Percentiles rank a stretch among this genome's conserved stretches.
phyloP scores from a whole-genome alignment of 2,329 filamentous ascomycete species.

The Berkeleyomyces basicola region DNA sequence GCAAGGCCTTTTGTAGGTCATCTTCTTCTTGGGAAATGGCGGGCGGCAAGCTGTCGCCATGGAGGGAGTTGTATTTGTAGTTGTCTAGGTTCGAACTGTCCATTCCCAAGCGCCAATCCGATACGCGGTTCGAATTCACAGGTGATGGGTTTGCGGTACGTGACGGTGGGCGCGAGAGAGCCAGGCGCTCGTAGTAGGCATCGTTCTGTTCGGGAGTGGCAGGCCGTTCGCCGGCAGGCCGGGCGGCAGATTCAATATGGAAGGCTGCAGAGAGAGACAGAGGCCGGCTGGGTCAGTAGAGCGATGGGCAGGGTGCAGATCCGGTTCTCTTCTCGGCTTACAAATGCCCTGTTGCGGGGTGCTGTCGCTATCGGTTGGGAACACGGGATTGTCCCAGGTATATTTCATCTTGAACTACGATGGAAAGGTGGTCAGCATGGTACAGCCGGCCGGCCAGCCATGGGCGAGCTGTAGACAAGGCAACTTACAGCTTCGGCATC shows the following conservation, averaged over 20 bases:
- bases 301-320: too few relatives aligned
- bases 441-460: not conserved
- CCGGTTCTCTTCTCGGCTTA: not conserved
- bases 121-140: constrained; percentile 27
- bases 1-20: constrained; percentile 21
- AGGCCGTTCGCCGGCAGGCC: constrained; percentile 25
- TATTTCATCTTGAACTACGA: constrained; percentile 32
- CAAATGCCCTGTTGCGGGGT: constrained; percentile 13
- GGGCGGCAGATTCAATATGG: constrained; percentile 33
- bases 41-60: not conserved
- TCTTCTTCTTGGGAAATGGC: constrained; percentile 26
- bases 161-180: constrained; percentile 46
- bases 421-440: not conserved
- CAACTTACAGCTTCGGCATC: not conserved
- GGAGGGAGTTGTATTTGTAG: constrained; percentile 3
- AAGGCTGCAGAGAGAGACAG: constrained; percentile 29
- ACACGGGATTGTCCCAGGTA: constrained; percentile 39
- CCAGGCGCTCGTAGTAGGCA: constrained; percentile 24
- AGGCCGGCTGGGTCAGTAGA: not conserved
- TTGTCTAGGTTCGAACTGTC: constrained; percentile 23
- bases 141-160: constrained; percentile 41
- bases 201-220: constrained; percentile 22
- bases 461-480: not conserved
- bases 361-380: constrained; percentile 36
- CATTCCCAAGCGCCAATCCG: constrained; percentile 30